Evolutionary conservation across 345 rosid genomes (phyloP), one percentile per base, ranked within the genome.

Genomic region (Gossypium mustelinum): DNA sequence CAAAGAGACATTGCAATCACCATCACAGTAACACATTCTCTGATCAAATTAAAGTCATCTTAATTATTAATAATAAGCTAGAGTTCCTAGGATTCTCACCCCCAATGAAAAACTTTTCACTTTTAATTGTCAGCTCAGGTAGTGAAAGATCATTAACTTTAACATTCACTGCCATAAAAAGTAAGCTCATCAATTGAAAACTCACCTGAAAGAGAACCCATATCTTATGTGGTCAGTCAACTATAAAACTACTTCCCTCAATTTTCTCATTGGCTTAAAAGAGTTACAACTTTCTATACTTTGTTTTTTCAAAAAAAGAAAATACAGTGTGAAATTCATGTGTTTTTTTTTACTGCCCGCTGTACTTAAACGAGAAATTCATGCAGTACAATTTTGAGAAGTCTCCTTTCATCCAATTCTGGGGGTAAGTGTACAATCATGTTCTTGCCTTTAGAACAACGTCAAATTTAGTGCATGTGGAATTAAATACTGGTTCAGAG

Each of bases 1-100:
- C 50, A 65, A 22, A 39, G 44, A 77, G 41, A 71, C 75, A 44
- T 66, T 61, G 71, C 79, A 47, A 78, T 81, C 86, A 68, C 70
- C 72, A 81, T 79, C 84, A 72, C 73, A 29, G 41, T 44, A 10
- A 44, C 48, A 44, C 48, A 60, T 60, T 60, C 65, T 60, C 65
- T 27, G 43, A 60, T 25, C n/a, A 60, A 60, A 60, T 60, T 41
- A 60, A 60, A 60, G 25, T 11, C 43, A 25, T 5, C 41, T 34
- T 34, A 34, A 34, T 34, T 34, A 34, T 34, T 34, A 34, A 34
- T 34, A 34, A 34, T 34, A 34, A 34, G 41, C 7, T 34, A 34
- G 41, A 34, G 41, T 5, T 11, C 62, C 14, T 58, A 58, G 29
- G 62, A 58, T 58, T 58, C 62, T 58, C 4, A 4, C 62, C 20